These are phyloP conservation scores for Mallotus repandus DNA, from an alignment of 441 rosid genomes.

Conservation along the genomic window DNA sequence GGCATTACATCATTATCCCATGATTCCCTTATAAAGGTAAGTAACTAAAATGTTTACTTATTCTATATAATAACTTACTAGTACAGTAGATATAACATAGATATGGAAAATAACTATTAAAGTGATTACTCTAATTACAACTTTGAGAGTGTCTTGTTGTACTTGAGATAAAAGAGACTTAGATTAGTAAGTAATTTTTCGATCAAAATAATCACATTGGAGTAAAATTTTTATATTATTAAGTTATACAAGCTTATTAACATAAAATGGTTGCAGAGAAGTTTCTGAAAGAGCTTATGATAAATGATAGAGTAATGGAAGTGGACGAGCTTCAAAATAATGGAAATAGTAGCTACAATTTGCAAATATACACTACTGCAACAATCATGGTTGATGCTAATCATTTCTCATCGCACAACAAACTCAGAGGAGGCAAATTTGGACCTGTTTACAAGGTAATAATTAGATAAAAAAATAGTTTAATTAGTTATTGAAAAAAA, in stretches of 20 bases:
- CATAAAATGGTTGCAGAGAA: background rate
- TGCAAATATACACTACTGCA: slow-evolving; percentile 1
- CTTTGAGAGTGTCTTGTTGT: background rate
- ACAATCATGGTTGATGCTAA: slow-evolving; percentile 12
- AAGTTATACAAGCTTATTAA: background rate
- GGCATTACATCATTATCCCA: slow-evolving; percentile 6
- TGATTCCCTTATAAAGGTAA: background rate
- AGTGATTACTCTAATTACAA: background rate
- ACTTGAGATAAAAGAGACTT: slow-evolving; percentile 14
- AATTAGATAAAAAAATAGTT: no score
- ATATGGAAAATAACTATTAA: background rate
- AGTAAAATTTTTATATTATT: background rate
- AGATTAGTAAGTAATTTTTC: slow-evolving; percentile 9
- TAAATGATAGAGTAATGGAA: background rate
- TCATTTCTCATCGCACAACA: slow-evolving; percentile 16
- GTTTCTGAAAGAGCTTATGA: slow-evolving; percentile 17
- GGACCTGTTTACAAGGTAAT: no score
- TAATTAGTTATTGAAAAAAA: no score
- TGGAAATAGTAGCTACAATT: slow-evolving; percentile 5
- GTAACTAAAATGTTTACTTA: background rate
- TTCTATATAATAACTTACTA: background rate
- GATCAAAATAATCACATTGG: background rate
- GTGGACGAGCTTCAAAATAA: background rate
- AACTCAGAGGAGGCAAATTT: slow-evolving; percentile 27
- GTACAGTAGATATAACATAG: background rate